Base-by-base conservation (phyloP, 768 basidiomycete genomes). In the Suillus decipiens region DNA sequence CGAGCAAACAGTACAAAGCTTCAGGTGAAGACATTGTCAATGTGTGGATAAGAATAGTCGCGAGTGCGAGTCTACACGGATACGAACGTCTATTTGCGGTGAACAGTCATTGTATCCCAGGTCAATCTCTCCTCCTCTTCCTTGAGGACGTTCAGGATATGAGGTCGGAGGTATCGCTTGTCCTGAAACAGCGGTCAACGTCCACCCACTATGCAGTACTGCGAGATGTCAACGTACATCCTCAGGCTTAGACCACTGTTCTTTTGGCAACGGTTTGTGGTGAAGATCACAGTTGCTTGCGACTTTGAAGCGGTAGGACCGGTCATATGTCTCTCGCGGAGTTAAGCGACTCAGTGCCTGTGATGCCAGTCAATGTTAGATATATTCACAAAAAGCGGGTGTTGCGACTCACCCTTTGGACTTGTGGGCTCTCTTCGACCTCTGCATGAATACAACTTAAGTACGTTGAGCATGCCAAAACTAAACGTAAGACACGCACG, bases 271-370 rank as follows among this genome's bases (percentile, higher is more conserved):
- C 33, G 86, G 82, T 57, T 85, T 82, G 77, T 98, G 96, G 61
- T 96, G 94, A 19, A 76, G 37, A 39, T 56, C 55, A 28, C 55
- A 56, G 37, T 56, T 10, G 39, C 86, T 85, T 31, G 92, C 90
- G n/a, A 87, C 79, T 75, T 94, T 93, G 76, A 96, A 80, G 66
- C 97, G 92, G 85, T 81, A 97, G 62, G 87, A 86, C 65, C 97
- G 93, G 83, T 97, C 96, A 77, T 95, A 98, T 39, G 81, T 73
- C 79, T 98, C 88, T 55, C 85, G 83, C 37, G 85, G 82, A 53
- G 92, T 87, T 72, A 99, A 80, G 71, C 96, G 95, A 50, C 72
- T 74, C 66, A 99, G 76, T 41, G 96, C 96, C 96, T 98, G 70
- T 42, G 47, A 50, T 63, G 42, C 34, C 43, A 45, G 34, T 22